Base-by-base conservation (phyloP, 208 protist species). In the Tritrichomonas musculus region DNA sequence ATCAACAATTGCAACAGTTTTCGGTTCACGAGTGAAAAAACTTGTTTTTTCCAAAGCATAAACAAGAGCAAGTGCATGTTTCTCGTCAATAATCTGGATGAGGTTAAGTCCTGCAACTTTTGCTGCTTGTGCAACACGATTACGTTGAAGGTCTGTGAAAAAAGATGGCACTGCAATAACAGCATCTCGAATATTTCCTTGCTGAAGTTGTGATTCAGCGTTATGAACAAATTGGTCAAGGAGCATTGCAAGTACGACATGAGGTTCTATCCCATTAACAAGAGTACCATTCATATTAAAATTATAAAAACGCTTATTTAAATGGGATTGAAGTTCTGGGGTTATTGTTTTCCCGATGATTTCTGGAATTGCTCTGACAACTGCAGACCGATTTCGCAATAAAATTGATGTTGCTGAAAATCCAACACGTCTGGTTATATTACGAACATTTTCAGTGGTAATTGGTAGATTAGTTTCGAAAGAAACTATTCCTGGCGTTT, bases 31-130 rank as follows among this genome's bases (percentile, higher is more conserved):
- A 33, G 47, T 49, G 27, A 88, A 88, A 88, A 88, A 88, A 47
- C 77, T 88, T 39, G 47, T 53, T 88, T 88, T 88, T 88, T 88
- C 77, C 9, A 53, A 27, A 14, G 77, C 77, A 57, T 88, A 88
- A n/a, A 47, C 47, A 57, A 41, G 47, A n/a, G 77, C 77, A 33
- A 47, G 13, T 33, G 47, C 77, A 39, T 33, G 17, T 47, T 57
- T 53, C 20, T 44, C 22, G 47, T 88, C 77, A 57, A 88, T 50
- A 47, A 88, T 39, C 39, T 49, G 33, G 2, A 88, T 22, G 8
- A 88, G 17, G 22, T 49, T 88, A 11, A 88, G 17, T 44, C 47
- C 47, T 20, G 47, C 77, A 30, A 88, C 8, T 57, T 88, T 49
- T 2, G 77, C 77, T 9, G 77, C 41, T 88, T 39, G 17, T 22